Evolutionary conservation across 495 filamentous ascomycete species (phyloP), one percentile per base, ranked within the genome.

Genomic region (Cercophora scortea): DNA sequence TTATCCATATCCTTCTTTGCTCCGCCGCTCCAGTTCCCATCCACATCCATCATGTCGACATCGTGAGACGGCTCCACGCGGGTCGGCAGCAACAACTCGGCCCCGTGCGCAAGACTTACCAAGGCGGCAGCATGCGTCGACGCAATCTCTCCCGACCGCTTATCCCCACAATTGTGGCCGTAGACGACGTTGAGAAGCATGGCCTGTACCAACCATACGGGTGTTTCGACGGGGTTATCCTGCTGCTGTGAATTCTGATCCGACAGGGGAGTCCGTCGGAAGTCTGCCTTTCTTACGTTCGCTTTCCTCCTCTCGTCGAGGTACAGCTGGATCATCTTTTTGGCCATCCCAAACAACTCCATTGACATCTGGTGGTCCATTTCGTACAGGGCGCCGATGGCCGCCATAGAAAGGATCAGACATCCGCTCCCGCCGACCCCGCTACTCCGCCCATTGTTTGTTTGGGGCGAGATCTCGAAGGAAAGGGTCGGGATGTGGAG

Each of bases 151-250:
- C 88, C 88, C 12, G 89, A 85, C 35, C 78, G 82, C 70, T 92
- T 93, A 62, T 98, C 92, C 25, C 88, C 94, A 64, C 89, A 96
- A 57, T 95, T 90, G 59, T 97, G 89, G 9, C 94, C 94, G 59
- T 95, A 98, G 10, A 97, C 86, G 35, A 97, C 88, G 68, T 95
- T 96, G 40, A 98, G 77, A 32, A 98, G 78, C 93, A 98, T 96
- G 1, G 93, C 91, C 62, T 98, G 93, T n/a, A 98, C 89, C 32
- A 98, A 78, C 93, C 93, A 96, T 46, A 96, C 76, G 2, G 93
- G 93, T 11, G 90, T 96, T 57, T 93, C 86, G 42, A 84, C 75
- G 2, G 84, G 77, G 57, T 79, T 80, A 52, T 92, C 87, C 51
- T 79, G 76, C 35, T 76, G 70, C 46, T 76, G 71, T 52, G 68